Percentiles rank a stretch among this genome's conserved stretches.
These are phyloP conservation scores for Xylaria sp. DNA, from an alignment of 2,329 filamentous ascomycete genomes.

Conservation along the genomic window DNA sequence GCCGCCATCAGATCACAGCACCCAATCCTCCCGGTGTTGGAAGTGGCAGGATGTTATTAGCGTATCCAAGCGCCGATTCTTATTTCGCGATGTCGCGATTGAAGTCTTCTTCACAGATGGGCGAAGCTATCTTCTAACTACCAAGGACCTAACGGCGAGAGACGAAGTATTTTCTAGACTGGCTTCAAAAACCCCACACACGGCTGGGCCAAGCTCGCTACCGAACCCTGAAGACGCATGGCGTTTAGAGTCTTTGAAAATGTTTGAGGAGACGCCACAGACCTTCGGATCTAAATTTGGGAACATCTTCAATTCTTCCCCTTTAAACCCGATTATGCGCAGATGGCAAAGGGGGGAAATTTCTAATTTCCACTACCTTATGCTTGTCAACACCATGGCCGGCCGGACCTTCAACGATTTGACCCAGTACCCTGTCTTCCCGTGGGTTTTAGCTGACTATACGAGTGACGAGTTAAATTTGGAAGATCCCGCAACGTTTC, in stretches of 20 bases:
- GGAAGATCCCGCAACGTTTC: constrained; percentile 82
- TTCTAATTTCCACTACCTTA: constrained; percentile 98
- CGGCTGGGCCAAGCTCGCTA: constrained; percentile 73
- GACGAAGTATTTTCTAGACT: constrained; percentile 86
- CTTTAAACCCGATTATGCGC: constrained; percentile 84
- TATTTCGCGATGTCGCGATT: constrained; percentile 95
- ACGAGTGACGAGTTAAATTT: constrained; percentile 92
- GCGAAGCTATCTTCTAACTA: constrained; percentile 90
- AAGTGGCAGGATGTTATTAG: constrained; percentile 94
- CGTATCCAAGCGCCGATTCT: constrained; percentile 92
- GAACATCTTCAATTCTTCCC: constrained; percentile 86
- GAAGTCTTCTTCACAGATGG: constrained; percentile 98
- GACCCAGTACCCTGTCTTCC: constrained; percentile 97
- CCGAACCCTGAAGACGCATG: constrained; percentile 88
- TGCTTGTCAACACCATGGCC: constrained; percentile 98
- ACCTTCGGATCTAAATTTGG: constrained; percentile 87
- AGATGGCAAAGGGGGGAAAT: constrained; percentile 95
- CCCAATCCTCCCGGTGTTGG: constrained; percentile 91
- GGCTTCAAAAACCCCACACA: constrained; percentile 81
- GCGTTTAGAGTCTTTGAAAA: constrained; percentile 86
- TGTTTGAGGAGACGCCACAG: constrained; percentile 67
- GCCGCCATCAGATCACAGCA: constrained; percentile 65
- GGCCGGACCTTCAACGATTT: constrained; percentile 97
- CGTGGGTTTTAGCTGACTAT: constrained; percentile 96
- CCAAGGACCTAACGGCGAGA: constrained; percentile 75